phyloP scores from a whole-genome alignment of 2,329 filamentous ascomycete genomes.

The Colletotrichum noveboracense region DNA sequence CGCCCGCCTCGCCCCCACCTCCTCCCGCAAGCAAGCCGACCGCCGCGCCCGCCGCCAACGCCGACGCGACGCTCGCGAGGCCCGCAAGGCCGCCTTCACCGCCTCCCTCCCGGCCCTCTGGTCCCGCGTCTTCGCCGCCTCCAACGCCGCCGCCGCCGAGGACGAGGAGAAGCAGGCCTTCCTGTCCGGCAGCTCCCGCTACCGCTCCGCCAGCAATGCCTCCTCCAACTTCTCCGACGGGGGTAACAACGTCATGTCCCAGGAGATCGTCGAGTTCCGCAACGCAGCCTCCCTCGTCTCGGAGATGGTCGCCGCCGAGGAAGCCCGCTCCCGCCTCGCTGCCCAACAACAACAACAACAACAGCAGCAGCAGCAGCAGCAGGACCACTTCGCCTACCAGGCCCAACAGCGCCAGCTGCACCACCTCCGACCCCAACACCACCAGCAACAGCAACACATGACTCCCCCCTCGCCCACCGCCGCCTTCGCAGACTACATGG shows the following conservation, averaged over 20 bases:
- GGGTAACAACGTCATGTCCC: constrained; percentile 42
- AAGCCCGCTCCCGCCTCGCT: constrained; percentile 29
- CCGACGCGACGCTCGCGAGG: constrained; percentile 25
- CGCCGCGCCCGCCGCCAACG: constrained; percentile 27
- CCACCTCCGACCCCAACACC: neutral
- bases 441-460: constrained; percentile 17
- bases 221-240: constrained; percentile 5
- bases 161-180: constrained; percentile 44
- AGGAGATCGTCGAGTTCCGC: constrained; percentile 54
- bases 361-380: neutral
- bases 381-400: constrained; percentile 17
- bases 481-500: constrained; percentile 30
- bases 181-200: constrained; percentile 24
- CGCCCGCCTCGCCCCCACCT: constrained; percentile 21
- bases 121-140: constrained; percentile 34
- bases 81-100: constrained; percentile 27
- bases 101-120: constrained; percentile 27
- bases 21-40: constrained; percentile 19
- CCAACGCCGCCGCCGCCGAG: constrained; percentile 27
- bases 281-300: constrained; percentile 50
- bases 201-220: neutral
- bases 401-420: constrained; percentile 15
- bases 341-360: constrained; percentile 10
- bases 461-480: constrained; percentile 31
- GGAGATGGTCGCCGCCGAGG: constrained; percentile 50